Percentiles rank a stretch among this genome's conserved stretches.
Conservation (phyloP, 2,329 filamentous ascomycete species). For the Leptodontidium sp. region DNA sequence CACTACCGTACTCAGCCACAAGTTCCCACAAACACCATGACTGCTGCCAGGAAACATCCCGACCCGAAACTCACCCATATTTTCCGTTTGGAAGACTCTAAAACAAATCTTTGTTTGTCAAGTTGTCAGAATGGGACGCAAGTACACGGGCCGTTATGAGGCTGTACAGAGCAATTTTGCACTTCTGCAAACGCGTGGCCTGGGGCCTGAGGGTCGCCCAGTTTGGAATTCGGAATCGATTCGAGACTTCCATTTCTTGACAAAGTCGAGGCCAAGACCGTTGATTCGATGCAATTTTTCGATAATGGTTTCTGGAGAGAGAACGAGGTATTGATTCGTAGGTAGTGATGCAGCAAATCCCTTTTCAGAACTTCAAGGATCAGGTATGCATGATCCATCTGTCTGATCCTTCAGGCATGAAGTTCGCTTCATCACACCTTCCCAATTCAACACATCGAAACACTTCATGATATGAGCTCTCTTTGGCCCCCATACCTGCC, state of each 20-base stretch:
- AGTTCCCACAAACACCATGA: too few species aligned
- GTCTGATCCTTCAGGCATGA: too few species aligned
- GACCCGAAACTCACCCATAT: too few species aligned
- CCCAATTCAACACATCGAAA: background rate
- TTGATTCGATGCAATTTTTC: background rate
- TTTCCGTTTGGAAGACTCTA: too few species aligned
- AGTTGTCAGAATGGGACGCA: too few species aligned
- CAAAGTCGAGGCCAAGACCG: background rate
- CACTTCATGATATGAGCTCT: background rate
- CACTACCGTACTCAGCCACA: background rate
- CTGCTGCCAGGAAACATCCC: too few species aligned
- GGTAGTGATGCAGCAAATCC: background rate
- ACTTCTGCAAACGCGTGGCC: background rate
- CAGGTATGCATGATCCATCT: too few species aligned
- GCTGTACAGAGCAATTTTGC: too few species aligned
- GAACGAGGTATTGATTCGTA: background rate
- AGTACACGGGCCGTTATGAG: too few species aligned
- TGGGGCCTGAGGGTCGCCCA: too few species aligned
- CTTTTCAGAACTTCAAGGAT: background rate
- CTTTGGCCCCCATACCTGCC: too few species aligned
- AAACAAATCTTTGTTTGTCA: too few species aligned
- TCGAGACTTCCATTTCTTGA: background rate
- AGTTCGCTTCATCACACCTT: background rate
- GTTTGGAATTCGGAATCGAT: background rate
- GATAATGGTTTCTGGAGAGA: background rate